Evolutionary conservation across 768 basidiomycete species (phyloP).

Genomic region (Chiua virens): DNA sequence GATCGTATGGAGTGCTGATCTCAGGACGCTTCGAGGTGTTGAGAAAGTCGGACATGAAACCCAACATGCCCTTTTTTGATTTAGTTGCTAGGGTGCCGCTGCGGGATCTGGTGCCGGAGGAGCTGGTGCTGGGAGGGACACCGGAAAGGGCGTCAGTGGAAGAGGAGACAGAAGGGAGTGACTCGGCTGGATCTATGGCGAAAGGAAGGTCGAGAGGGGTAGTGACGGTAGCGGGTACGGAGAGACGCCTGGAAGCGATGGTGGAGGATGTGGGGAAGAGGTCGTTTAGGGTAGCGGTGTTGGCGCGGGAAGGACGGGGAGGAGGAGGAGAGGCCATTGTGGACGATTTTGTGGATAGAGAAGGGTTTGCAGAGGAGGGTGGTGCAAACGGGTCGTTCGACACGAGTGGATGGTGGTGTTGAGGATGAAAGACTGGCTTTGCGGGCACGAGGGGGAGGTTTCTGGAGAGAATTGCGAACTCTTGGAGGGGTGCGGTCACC

Average conservation of each 20-base stretch:
- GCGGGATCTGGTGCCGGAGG: conserved; percentile 37
- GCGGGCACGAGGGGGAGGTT: conserved; percentile 52
- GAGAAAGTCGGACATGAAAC: conserved; percentile 72
- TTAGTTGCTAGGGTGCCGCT: conserved; percentile 43
- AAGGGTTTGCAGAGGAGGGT: conserved; percentile 2
- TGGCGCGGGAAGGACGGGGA: conserved; percentile 79
- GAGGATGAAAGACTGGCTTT: conserved; percentile 51
- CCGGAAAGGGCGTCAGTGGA: conserved; percentile 10
- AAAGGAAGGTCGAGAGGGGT: conserved; percentile 24
- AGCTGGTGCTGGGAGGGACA: conserved; percentile 1
- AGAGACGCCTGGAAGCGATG: conserved; percentile 51
- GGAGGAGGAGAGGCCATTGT: conserved; percentile 60
- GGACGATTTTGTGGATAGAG: conserved; percentile 5
- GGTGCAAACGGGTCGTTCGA: conserved; percentile 61
- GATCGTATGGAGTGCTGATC: conserved; percentile 98
- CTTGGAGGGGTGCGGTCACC: conserved; percentile 31
- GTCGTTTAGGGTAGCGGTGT: conserved; percentile 80
- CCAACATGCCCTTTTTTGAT: conserved; percentile 62
- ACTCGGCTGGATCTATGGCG: conserved; percentile 23
- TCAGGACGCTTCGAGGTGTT: conserved; percentile 75
- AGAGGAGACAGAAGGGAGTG: conserved; percentile 21
- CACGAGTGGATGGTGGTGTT: conserved; percentile 32
- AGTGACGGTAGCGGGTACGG: conserved; percentile 40
- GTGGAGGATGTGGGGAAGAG: conserved; percentile 51
- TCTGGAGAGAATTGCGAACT: conserved; percentile 61